These are phyloP conservation scores for Aphanomyces cochlioides DNA, from an alignment of 352 stramenopile genomes.

Conservation along the genomic window DNA sequence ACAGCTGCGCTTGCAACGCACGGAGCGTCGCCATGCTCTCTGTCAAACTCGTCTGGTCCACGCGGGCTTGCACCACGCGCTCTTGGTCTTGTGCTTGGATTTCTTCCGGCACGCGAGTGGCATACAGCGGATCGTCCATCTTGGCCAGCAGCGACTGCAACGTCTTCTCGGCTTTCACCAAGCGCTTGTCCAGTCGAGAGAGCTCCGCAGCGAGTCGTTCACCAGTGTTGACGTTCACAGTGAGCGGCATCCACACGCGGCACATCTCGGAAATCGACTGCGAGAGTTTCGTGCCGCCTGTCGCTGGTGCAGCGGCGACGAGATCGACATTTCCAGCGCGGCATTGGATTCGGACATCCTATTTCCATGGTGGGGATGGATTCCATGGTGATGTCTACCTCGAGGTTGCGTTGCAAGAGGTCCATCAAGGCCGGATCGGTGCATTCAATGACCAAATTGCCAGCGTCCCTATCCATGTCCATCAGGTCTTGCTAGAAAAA, in stretches of 20 bases:
- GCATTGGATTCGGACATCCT: constrained; percentile 27
- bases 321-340: constrained; percentile 20
- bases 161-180: constrained; percentile 49
- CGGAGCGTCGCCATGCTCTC: constrained; percentile 18
- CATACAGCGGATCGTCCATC: constrained; percentile 49
- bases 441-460: constrained; percentile 35
- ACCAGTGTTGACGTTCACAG: constrained; percentile 60
- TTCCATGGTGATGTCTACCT: neutral
- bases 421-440: constrained; percentile 66
- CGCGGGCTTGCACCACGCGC: constrained; percentile 36
- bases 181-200: constrained; percentile 57
- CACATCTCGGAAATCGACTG: constrained; percentile 16
- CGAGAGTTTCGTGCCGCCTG: constrained; percentile 4
- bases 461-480: neutral
- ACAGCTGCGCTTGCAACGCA: constrained; percentile 8
- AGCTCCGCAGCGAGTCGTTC: constrained; percentile 61
- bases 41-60: constrained; percentile 11
- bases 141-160: constrained; percentile 45
- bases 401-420: constrained; percentile 44
- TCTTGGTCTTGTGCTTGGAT: constrained; percentile 49
- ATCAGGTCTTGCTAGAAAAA: no score
- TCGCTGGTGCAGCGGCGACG: neutral
- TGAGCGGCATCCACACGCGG: constrained; percentile 55
- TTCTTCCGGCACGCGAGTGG: constrained; percentile 62
- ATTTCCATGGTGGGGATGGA: neutral